Base-by-base conservation (phyloP, 2,329 filamentous ascomycete genomes). In the Elsinoe perseae region DNA sequence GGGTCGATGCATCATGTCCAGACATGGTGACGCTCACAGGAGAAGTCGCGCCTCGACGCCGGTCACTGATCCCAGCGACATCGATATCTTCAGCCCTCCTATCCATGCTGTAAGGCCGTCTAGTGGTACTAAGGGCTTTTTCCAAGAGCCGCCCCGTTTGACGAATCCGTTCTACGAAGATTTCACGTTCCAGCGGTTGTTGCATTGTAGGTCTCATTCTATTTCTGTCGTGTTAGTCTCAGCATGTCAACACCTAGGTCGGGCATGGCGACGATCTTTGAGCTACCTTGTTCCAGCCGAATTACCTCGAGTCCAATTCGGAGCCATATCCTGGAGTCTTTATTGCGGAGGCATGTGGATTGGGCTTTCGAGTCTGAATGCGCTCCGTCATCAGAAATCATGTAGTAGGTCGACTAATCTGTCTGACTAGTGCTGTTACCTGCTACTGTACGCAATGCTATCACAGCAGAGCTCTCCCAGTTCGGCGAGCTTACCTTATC, bases 401-500 rank as follows among this genome's bases (percentile, higher is more conserved):
- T 6, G 16, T 4, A 10, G 27, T 8, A 6, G 5, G 18, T 8
- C 18, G 20, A 42, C 38, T 42, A 18, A 42, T 42, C n/a, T 18
- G 7, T 16, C 28, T 4, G 4, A 8, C 10, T n/a, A 46, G 43
- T 46, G 14, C 25, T 46, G 9, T 23, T 46, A 5, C 43, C 43
- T 8, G 14, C 21, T 3, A 4, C 21, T 1, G 42, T 58, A n/a
- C 59, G 56, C 16, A 38, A 57, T 23, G 40, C 44, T 2, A 27
- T 61, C 1, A 8, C 18, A 4, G 28, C 50, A 9, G 60, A 61
- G 21, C 58, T 62, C 6, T n/a, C n/a, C 12, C 32, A 21, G 8
- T 72, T 84, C 27, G 80, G 76, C 42, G 68, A 75, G 14, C 72
- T 78, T 14, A 78, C 82, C 10, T 68, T 86, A 21, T 73, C 76